Conservation (phyloP, 2,329 filamentous ascomycete genomes). For the Orbilia javanica region DNA sequence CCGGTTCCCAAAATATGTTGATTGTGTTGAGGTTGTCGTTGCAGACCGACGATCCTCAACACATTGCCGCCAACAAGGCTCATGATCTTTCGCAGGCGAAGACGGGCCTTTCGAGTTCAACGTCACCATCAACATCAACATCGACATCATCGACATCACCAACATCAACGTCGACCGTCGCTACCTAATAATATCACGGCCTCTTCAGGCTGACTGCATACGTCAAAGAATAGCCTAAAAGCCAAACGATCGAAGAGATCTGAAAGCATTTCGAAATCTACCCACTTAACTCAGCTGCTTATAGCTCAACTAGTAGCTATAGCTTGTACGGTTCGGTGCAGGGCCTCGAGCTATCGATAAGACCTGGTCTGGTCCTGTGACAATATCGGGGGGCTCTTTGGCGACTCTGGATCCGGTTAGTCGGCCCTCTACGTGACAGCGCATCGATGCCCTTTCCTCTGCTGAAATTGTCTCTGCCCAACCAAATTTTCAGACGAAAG, state of each 20-base stretch:
- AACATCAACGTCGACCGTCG: not conserved
- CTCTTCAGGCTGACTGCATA: not conserved
- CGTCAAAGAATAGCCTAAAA: not conserved
- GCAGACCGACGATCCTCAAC: slow-evolving; percentile 9
- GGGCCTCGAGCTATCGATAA: slow-evolving; percentile 6
- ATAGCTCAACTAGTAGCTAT: no score
- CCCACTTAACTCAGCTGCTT: not conserved
- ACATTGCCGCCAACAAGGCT: slow-evolving; percentile 5
- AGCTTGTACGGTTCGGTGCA: not conserved
- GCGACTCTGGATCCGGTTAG: slow-evolving; percentile 18
- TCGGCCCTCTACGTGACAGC: slow-evolving; percentile 43
- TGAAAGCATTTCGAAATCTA: not conserved
- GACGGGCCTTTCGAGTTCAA: not conserved
- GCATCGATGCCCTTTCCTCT: slow-evolving; percentile 45
- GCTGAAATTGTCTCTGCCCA: slow-evolving; percentile 22
- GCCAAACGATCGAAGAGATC: not conserved
- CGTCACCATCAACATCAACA: not conserved
- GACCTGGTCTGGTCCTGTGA: not conserved
- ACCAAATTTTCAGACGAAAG: slow-evolving; percentile 47
- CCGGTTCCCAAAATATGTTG: slow-evolving; percentile 4
- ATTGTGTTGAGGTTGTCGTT: slow-evolving; percentile 25
- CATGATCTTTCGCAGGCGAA: not conserved
- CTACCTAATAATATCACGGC: not conserved
- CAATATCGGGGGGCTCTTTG: slow-evolving; percentile 14
- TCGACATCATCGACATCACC: not conserved